These are phyloP conservation scores for Ophiognomonia clavigignenti-juglandacearum DNA, from an alignment of 2,329 filamentous ascomycete species.

Conservation along the genomic window DNA sequence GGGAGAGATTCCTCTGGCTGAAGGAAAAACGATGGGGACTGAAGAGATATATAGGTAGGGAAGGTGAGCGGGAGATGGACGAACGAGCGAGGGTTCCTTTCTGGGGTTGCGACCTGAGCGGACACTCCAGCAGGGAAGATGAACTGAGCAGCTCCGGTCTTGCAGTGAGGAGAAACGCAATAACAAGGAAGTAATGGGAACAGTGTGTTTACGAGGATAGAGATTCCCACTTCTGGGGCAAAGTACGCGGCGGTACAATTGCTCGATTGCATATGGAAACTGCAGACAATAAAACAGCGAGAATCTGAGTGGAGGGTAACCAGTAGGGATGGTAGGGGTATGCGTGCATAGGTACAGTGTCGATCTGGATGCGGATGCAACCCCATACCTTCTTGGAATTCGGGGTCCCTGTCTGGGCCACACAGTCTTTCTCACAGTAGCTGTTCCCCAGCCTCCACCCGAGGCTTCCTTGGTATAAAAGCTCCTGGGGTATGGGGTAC, in stretches of 20 bases:
- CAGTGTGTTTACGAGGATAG: conserved; percentile 17
- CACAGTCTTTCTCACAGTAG: no score
- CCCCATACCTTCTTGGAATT: conserved; percentile 8
- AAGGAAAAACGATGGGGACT: conserved; percentile 33
- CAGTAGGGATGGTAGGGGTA: conserved; percentile 14
- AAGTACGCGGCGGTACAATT: conserved; percentile 17
- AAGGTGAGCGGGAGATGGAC: conserved; percentile 16
- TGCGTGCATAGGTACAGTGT: conserved; percentile 11
- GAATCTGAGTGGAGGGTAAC: conserved; percentile 9
- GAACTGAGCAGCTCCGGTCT: conserved; percentile 14
- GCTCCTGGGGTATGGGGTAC: no score
- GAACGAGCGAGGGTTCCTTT: conserved; percentile 18
- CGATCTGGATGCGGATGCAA: conserved; percentile 9
- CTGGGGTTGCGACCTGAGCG: conserved; percentile 14
- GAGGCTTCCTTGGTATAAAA: conserved; percentile 9
- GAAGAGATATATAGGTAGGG: conserved; percentile 44
- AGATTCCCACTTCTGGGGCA: conserved; percentile 18
- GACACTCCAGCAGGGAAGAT: conserved; percentile 16
- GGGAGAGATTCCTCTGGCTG: conserved; percentile 18
- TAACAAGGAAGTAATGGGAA: conserved; percentile 18
- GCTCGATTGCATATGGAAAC: conserved; percentile 15
- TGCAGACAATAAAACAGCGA: conserved; percentile 14
- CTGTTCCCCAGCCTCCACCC: conserved; percentile 11
- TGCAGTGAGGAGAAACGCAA: conserved; percentile 17
- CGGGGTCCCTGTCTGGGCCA: conserved; percentile 6